Evolutionary conservation across 75 land plant genomes (phyloP).

Genomic region (Selaginella moellendorffii): DNA sequence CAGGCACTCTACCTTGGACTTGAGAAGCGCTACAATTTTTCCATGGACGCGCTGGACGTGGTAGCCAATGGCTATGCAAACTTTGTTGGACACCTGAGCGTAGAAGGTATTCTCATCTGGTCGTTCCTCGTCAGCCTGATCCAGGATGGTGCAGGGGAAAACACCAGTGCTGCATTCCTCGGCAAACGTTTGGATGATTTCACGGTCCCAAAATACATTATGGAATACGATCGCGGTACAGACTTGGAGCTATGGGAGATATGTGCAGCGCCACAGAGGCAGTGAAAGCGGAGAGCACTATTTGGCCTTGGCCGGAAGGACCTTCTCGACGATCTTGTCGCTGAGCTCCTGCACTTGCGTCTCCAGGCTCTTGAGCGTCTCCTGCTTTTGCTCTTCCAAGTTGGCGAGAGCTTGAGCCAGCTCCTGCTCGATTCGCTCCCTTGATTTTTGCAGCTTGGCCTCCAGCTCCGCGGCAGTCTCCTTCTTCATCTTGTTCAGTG

Average conservation of each 20-base stretch:
- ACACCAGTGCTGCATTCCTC: conserved; percentile 18
- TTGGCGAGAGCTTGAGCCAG: conserved; percentile 44
- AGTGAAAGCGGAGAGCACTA: too few species aligned
- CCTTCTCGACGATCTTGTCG: conserved; percentile 73
- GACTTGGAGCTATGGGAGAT: conserved; percentile 88
- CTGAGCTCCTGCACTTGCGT: conserved; percentile 58
- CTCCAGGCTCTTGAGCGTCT: conserved; percentile 58
- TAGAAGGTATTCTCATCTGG: conserved; percentile 10
- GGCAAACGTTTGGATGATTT: conserved; percentile 36
- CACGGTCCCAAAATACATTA: conserved; percentile 49
- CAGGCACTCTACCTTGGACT: conserved; percentile 65
- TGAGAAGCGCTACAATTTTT: conserved; percentile 91
- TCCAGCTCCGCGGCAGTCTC: conserved; percentile 73
- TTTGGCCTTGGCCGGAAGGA: conserved; percentile 58
- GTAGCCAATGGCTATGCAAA: conserved; percentile 72
- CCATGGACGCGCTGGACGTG: conserved; percentile 53
- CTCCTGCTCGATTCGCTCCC: conserved; percentile 62
- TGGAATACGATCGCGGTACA: conserved; percentile 63
- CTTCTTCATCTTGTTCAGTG: conserved; percentile 86
- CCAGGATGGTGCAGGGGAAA: conserved; percentile 16
- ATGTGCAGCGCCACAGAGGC: too few species aligned
- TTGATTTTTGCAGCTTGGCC: conserved; percentile 56
- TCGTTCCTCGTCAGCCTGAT: background rate
- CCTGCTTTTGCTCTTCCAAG: conserved; percentile 69
- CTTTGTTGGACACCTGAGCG: conserved; percentile 38